Base-by-base conservation (phyloP, 768 basidiomycete species). In the Boletus sensibilis region DNA sequence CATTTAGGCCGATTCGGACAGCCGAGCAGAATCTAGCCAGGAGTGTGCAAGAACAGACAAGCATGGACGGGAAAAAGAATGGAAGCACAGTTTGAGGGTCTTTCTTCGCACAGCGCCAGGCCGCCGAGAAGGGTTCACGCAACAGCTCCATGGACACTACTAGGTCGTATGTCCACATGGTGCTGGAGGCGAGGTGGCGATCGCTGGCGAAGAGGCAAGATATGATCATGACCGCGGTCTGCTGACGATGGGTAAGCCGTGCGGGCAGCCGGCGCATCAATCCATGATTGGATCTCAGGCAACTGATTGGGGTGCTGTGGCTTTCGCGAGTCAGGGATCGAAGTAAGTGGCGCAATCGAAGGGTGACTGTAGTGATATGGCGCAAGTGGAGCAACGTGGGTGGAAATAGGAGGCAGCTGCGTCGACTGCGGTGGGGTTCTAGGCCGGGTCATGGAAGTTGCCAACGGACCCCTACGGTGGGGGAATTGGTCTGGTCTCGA, bases 401-500 rank as follows among this genome's bases (percentile, higher is more conserved):
- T 67, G 35, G 76, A 73, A 60, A 82, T 80, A 61, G 79, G 79
- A 39, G 75, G 79, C 11, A 77, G 69, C 59, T 77, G 78, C 16
- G 65, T 68, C 38, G 64, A 67, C 58, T 76, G 78, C 55, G 84
- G 80, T 20, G 83, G 80, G 3, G 79, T 79, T 62, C 82, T 78
- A 39, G 78, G 76, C 59, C 78, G 77, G 34, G 59, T 51, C 50
- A 84, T 71, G 21, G 79, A 75, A 3, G 76, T 68, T 11, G 86
- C 82, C 34, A 89, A 74, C 0, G 88, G 86, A 0, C 88, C 88
- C 38, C 88, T 80, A 63, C 88, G 88, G 74, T 89, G 88, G 5
- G 88, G 88, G 69, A 90, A 90, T 63, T 89, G 88, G 59, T 90
- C 88, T 0, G 89, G 89, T 40, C 90, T 77, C 11, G 88, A 85